Percentiles rank a stretch among this genome's conserved stretches.
Conservation (phyloP, 108 stramenopile genomes). For the Cyclotella atomus region DNA sequence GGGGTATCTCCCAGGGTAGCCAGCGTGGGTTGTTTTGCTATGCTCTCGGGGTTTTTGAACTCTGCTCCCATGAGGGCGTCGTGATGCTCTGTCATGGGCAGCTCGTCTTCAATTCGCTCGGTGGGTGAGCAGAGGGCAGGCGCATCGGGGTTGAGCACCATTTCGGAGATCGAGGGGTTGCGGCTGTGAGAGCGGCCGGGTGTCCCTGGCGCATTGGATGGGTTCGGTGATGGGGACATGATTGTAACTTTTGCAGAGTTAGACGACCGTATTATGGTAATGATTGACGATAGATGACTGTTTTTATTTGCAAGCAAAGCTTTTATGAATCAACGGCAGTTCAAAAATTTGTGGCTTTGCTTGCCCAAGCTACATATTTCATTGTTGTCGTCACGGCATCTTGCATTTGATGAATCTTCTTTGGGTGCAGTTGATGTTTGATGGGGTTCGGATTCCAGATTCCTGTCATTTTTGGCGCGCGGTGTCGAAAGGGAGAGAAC, state of each 20-base stretch:
- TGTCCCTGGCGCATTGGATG: neutral
- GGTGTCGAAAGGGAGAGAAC: no score
- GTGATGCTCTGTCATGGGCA: constrained; percentile 37
- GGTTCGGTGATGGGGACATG: neutral
- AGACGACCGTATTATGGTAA: neutral
- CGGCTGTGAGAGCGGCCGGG: neutral
- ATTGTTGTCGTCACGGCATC: neutral
- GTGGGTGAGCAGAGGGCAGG: neutral
- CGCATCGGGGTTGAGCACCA: constrained; percentile 14
- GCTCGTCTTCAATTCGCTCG: neutral
- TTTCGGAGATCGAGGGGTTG: constrained; percentile 28
- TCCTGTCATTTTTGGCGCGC: no score
- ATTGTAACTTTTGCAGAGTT: neutral
- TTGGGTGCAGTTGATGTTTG: neutral
- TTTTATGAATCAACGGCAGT: neutral
- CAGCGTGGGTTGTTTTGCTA: constrained; percentile 46
- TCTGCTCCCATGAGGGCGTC: constrained; percentile 58
- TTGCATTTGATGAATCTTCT: neutral
- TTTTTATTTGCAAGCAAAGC: neutral
- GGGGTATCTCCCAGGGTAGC: constrained; percentile 57
- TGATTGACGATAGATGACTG: neutral
- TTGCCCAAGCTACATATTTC: neutral
- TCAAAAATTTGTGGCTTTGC: neutral
- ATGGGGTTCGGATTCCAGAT: neutral
- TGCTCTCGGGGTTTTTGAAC: constrained; percentile 44